Evolutionary conservation across 169 alveolate genomes (phyloP).

Genomic region (Eimeria nieschulzi): DNA sequence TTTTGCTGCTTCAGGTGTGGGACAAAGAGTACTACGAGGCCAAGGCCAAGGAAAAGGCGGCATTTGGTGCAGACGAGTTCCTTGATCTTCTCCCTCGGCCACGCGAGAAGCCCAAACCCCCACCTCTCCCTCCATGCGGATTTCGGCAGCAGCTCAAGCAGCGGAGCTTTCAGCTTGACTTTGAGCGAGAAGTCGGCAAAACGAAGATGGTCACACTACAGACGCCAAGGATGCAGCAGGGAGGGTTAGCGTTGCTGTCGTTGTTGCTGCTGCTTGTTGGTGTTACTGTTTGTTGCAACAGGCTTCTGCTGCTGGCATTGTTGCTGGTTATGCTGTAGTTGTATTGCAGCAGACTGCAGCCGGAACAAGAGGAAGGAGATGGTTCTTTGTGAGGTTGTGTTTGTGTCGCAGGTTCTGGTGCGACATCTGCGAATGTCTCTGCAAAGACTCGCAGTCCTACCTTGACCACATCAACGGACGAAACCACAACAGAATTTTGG

Average conservation of each 20-base stretch:
- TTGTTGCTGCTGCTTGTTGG: neutral
- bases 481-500: slow-evolving; percentile 91
- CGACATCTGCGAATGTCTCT: slow-evolving; percentile 88
- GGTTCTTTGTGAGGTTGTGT: neutral
- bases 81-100: slow-evolving; percentile 66
- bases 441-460: slow-evolving; percentile 91
- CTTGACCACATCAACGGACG: slow-evolving; percentile 94
- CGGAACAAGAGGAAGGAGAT: too few relatives aligned
- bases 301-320: slow-evolving; percentile 1
- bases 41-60: slow-evolving; percentile 65
- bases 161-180: slow-evolving; percentile 82
- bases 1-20: slow-evolving; percentile 65
- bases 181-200: slow-evolving; percentile 85
- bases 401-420: slow-evolving; percentile 80
- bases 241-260: slow-evolving; percentile 78
- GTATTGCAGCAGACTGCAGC: too few relatives aligned
- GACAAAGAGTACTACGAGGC: slow-evolving; percentile 70
- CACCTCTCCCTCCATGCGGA: slow-evolving; percentile 65
- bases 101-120: slow-evolving; percentile 57
- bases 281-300: slow-evolving; percentile 41
- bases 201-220: slow-evolving; percentile 83
- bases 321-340: neutral
- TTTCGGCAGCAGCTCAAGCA: slow-evolving; percentile 81
- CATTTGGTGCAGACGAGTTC: slow-evolving; percentile 50
- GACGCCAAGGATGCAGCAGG: slow-evolving; percentile 89